Percentiles rank a stretch among this genome's conserved stretches.
These are phyloP conservation scores for Euphorbia celastroides DNA, from an alignment of 441 rosid genomes.

Conservation along the genomic window DNA sequence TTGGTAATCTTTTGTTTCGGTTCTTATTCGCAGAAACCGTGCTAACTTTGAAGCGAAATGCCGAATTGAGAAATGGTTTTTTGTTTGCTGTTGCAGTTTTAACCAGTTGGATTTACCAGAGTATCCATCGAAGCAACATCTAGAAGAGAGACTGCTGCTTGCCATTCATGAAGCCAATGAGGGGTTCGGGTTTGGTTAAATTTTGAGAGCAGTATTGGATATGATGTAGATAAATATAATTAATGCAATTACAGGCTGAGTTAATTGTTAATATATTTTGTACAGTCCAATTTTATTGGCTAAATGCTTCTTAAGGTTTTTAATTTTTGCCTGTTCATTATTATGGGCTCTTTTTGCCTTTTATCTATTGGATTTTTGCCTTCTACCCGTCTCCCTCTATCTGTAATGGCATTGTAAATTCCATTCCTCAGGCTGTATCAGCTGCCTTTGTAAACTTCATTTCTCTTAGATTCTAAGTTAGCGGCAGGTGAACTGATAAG, in stretches of 20 bases:
- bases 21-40: not conserved
- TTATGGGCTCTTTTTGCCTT: too few relatives aligned
- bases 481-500: too few relatives aligned
- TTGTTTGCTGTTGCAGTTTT: slow-evolving; percentile 47
- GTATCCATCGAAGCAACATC: slow-evolving; percentile 84
- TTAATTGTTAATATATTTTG: slow-evolving; percentile 39
- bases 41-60: not conserved
- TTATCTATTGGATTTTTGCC: not conserved
- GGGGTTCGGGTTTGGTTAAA: slow-evolving; percentile 88
- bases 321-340: slow-evolving; percentile 26
- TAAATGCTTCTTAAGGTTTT: slow-evolving; percentile 40
- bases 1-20: slow-evolving; percentile 37
- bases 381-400: too few relatives aligned
- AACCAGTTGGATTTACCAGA: slow-evolving; percentile 95
- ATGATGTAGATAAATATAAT: slow-evolving; percentile 33
- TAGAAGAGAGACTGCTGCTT: slow-evolving; percentile 83
- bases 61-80: not conserved
- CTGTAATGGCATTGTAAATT: too few relatives aligned
- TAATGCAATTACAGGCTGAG: slow-evolving; percentile 19
- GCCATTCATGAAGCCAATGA: slow-evolving; percentile 95
- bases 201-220: not conserved
- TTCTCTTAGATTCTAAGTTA: too few relatives aligned
- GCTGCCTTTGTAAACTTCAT: too few relatives aligned
- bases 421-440: too few relatives aligned
- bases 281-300: slow-evolving; percentile 44